Evolutionary conservation across 148 eudicot genomes (phyloP), one percentile per base, ranked within the genome.

Genomic region (Beta vulgaris): DNA sequence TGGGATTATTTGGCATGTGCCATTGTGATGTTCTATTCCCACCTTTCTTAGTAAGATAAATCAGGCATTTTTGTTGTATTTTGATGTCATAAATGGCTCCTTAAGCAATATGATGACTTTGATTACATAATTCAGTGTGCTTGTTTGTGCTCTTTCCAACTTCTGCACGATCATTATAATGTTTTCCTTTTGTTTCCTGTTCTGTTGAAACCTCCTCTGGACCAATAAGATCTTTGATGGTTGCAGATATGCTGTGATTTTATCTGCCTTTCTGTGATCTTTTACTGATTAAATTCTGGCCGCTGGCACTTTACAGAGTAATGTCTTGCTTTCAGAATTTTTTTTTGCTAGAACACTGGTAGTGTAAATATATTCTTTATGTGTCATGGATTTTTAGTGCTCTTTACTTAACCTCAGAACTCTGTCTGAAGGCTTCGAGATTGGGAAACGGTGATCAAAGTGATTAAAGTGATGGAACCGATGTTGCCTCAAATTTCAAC

Each of bases 401-500:
- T 78, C 21, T 71, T 40, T 54, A n/a, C 67, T 76, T 62, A 67
- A 64, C 46, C 43, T 1, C 35, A 63, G 34, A 68, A 76, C 65
- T 63, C 42, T 84, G 77, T 82, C 35, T 76, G 79, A 58, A 94
- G 98, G 84, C 77, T 90, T 73, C 91, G 88, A 64, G 97, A 94
- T 83, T 92, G 99, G 97, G 89, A 76, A 80, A 90, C 86, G 6
- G 79, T 86, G 46, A 71, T 69, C 37, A 81, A 86, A 57, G 81
- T 90, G 68, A 78, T 88, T 60, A 78, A 82, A 77, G 77, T 81
- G 80, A 89, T 95, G 92, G 99, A 89, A 74, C 89, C 91, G 58
- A 82, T 90, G 13, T 79, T 90, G 58, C 80, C 78, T 81, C 63
- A 68, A 67, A 76, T 95, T 40, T 90, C 99, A 39, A 87, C 84